A percentile compares a stretch with the other conserved stretches of the same genome.
These are phyloP conservation scores for Aspergillus conjunctus DNA, from an alignment of 495 filamentous ascomycete species.

Conservation along the genomic window DNA sequence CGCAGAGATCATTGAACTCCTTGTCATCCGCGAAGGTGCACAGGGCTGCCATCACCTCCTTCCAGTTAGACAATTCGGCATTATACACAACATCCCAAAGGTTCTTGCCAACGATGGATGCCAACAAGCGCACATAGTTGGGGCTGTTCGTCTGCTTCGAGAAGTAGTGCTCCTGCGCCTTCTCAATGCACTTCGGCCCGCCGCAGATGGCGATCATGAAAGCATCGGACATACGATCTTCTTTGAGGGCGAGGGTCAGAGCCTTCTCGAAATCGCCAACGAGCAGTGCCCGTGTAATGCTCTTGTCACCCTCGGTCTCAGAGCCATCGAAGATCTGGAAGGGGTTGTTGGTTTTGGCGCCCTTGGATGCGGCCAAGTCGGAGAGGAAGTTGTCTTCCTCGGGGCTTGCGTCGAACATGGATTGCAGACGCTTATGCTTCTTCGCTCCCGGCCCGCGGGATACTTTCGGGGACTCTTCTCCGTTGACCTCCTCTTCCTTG, in stretches of 20 bases:
- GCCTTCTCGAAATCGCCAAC: slow-evolving; percentile 90
- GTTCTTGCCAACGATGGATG: slow-evolving; percentile 93
- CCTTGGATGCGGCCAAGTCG: slow-evolving; percentile 73
- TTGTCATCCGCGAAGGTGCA: slow-evolving; percentile 90
- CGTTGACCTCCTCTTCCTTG: slow-evolving; percentile 54
- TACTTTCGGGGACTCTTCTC: slow-evolving; percentile 42
- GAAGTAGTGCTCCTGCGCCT: slow-evolving; percentile 90
- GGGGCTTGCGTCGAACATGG: slow-evolving; percentile 77
- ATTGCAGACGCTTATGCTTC: slow-evolving; percentile 68
- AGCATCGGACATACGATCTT: slow-evolving; percentile 89
- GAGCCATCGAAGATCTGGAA: slow-evolving; percentile 82
- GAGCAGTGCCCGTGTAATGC: slow-evolving; percentile 84
- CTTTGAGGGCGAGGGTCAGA: slow-evolving; percentile 81
- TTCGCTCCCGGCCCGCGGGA: slow-evolving; percentile 45
- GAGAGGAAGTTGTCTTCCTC: slow-evolving; percentile 82
- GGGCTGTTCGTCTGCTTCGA: slow-evolving; percentile 77
- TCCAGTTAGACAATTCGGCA: slow-evolving; percentile 90
- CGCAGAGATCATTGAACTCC: slow-evolving; percentile 95
- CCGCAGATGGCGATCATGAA: slow-evolving; percentile 98
- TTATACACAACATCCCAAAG: slow-evolving; percentile 98
- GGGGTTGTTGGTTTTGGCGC: slow-evolving; percentile 79
- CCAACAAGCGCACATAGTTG: slow-evolving; percentile 89
- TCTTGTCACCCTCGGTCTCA: slow-evolving; percentile 78
- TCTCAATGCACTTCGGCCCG: slow-evolving; percentile 89
- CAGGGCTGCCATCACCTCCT: slow-evolving; percentile 91